A percentile compares a stretch with the other conserved stretches of the same genome.
phyloP scores from a whole-genome alignment of 2,329 filamentous ascomycete genomes.

The Fonsecaea erecta region DNA sequence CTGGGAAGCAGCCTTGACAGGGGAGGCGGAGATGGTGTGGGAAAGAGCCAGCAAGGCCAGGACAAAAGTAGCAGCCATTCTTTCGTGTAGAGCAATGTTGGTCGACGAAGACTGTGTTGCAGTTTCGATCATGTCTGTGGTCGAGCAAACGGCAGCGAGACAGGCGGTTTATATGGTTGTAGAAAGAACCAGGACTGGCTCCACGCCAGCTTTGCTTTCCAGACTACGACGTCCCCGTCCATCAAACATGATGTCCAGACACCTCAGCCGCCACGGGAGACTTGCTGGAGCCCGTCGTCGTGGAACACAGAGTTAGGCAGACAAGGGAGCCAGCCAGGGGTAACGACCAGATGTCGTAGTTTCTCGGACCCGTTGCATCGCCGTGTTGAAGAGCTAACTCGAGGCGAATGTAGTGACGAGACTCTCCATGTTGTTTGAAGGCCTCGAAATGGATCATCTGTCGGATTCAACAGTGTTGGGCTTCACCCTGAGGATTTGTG shows the following conservation, averaged over 20 bases:
- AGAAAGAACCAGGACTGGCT: not conserved
- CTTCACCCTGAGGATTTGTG: not conserved
- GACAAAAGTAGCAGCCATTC: not conserved
- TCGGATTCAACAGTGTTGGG: not conserved
- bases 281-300: not conserved
- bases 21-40: not conserved
- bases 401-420: not conserved
- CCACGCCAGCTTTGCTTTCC: not conserved
- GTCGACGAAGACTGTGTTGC: not conserved
- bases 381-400: too few relatives aligned
- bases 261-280: not conserved
- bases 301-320: not conserved
- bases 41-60: conserved; percentile 1
- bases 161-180: not conserved
- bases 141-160: not conserved
- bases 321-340: not conserved
- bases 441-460: not conserved
- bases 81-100: too few relatives aligned
- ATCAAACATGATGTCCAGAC: not conserved
- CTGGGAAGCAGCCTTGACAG: not conserved
- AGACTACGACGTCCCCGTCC: not conserved
- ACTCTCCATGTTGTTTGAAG: not conserved
- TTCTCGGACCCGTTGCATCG: too few relatives aligned
- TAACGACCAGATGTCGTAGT: not conserved
- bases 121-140: not conserved